Evolutionary conservation across 1,284 basidiomycete species (phyloP).

Genomic region (Trichosporon asahii): DNA sequence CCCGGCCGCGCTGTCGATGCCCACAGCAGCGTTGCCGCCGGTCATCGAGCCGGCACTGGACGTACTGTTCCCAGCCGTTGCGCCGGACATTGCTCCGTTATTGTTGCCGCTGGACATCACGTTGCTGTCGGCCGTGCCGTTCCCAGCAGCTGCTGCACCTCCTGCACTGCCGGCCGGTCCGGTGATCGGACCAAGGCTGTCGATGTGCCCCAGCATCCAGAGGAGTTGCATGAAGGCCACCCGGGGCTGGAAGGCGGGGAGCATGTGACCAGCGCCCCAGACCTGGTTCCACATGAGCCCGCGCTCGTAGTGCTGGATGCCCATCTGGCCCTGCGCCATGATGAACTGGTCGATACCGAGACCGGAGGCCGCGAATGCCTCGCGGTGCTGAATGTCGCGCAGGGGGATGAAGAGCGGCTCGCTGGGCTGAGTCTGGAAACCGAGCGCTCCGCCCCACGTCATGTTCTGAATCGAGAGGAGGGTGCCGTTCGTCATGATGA

Average conservation of each 20-base stretch:
- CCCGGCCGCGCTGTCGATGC: no score
- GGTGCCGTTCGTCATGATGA: conserved; percentile 22
- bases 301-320: conserved; percentile 28
- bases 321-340: conserved; percentile 26
- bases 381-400: conserved; percentile 2
- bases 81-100: no score
- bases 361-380: not conserved
- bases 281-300: conserved; percentile 31
- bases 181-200: conserved; percentile 8
- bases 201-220: conserved; percentile 29
- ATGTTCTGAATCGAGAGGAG: conserved; percentile 42
- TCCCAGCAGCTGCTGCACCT: no score
- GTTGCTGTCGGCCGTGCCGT: no score
- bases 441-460: conserved; percentile 38
- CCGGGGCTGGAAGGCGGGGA: conserved; percentile 25
- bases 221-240: conserved; percentile 24
- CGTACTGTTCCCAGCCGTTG: no score
- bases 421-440: conserved; percentile 27
- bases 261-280: conserved; percentile 27
- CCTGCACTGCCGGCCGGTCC: no score
- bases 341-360: conserved; percentile 4
- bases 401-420: conserved; percentile 16
- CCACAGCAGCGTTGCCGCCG: no score
- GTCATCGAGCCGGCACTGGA: no score
- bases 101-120: no score